phyloP scores from a whole-genome alignment of 352 stramenopile species.

The Globisporangium radiosum region DNA sequence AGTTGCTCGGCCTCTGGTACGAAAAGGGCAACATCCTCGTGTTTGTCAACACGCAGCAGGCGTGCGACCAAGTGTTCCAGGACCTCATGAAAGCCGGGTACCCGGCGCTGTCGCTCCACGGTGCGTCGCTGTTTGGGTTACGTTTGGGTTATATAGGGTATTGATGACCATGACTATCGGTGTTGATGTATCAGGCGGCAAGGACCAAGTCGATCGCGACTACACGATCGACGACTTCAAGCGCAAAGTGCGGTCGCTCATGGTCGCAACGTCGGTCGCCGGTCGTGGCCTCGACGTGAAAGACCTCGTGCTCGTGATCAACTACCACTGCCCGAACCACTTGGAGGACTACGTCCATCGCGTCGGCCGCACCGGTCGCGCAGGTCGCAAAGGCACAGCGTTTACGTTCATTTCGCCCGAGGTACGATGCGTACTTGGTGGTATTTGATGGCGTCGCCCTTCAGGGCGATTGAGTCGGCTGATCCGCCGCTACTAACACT shows the following conservation, averaged over 20 bases:
- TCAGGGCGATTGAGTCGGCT: neutral
- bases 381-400: slow-evolving; percentile 94
- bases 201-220: slow-evolving; percentile 99
- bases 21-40: slow-evolving; percentile 97
- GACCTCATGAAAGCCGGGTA: slow-evolving; percentile 96
- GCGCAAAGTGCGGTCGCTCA: slow-evolving; percentile 87
- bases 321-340: slow-evolving; percentile 99
- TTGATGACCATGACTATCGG: slow-evolving; percentile 5
- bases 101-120: slow-evolving; percentile 94
- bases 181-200: slow-evolving; percentile 70
- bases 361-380: slow-evolving; percentile 94
- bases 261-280: slow-evolving; percentile 95
- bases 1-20: slow-evolving; percentile 94
- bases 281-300: slow-evolving; percentile 98
- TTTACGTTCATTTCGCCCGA: slow-evolving; percentile 99
- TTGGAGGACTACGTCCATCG: slow-evolving; percentile 99
- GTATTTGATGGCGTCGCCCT: neutral
- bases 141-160: neutral
- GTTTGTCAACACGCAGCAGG: slow-evolving; percentile 99
- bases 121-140: slow-evolving; percentile 19
- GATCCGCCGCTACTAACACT: neutral
- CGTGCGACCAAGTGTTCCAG: slow-evolving; percentile 95
- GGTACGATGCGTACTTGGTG: slow-evolving; percentile 26
- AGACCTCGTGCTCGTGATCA: slow-evolving; percentile 97
- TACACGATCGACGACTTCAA: slow-evolving; percentile 99